Base-by-base conservation (phyloP, 352 stramenopile genomes). In the Globisporangium uncinulatum region DNA sequence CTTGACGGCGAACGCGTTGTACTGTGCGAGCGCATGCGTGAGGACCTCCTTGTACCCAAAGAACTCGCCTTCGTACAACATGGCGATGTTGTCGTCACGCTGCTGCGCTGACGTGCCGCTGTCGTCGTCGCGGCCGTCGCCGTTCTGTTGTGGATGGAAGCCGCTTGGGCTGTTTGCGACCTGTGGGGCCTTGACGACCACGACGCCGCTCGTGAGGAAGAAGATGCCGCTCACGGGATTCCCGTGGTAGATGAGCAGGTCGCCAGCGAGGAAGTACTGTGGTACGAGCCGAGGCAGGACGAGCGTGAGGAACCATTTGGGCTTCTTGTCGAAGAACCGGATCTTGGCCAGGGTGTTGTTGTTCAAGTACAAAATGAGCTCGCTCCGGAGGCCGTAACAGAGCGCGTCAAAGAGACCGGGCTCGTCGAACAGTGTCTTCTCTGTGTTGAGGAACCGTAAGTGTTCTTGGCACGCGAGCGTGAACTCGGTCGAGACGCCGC, bases 271-370 rank as follows among this genome's bases (percentile, higher is more conserved):
- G 39, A 82, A 92, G 60, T 74, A 92, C 52, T 92, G 81, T 4
- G 81, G 81, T 9, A 86, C 67, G 4, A 92, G 63, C 20, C 77
- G 66, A 20, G 79, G 81, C 13, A 92, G 57, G 13, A 92, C 56
- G 17, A 92, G 60, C 14, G 81, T 86, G 15, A 92, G 57, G 56
- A 92, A 92, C 81, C 81, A 92, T 42, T 92, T 92, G 4, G 81
- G 81, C 29, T 92, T 92, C 53, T 92, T 92, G 51, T 92, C 81
- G 31, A 92, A 92, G 56, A 92, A 89, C 0, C 81, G 74, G 6
- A 89, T 74, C 51, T 87, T 80, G 4, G 76, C 76, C 5, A 89
- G 60, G 1, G 87, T 64, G 31, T 65, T 64, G 31, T 51, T 67
- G 52, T 92, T 88, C 32, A 92, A 62, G 37, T 79, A 73, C 54